Conservation (phyloP, 495 filamentous ascomycete species). For the Pyrenula aspistea region DNA sequence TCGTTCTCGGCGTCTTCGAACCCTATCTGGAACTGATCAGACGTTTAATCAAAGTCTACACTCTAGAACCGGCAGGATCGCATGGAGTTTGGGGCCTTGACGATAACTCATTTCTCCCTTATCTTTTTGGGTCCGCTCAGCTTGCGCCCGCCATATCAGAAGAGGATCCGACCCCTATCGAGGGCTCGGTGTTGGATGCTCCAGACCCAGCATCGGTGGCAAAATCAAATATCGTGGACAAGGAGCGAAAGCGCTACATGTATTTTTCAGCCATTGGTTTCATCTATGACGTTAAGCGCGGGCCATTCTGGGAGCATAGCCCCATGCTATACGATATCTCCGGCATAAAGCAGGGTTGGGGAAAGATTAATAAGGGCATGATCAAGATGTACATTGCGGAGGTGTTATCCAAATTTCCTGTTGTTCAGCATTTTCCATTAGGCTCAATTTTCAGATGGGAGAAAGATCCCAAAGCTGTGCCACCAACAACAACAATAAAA, state of each 20-base stretch:
- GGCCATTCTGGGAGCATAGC: constrained; percentile 97
- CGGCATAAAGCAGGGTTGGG: constrained; percentile 83
- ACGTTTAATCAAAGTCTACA: constrained; percentile 75
- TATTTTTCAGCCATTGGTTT: constrained; percentile 99
- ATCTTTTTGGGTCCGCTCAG: constrained; percentile 86
- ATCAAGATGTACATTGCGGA: constrained; percentile 64
- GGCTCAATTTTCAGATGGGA: constrained; percentile 81
- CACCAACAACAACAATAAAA: constrained; percentile 28
- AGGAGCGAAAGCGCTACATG: constrained; percentile 62
- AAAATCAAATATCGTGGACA: constrained; percentile 52
- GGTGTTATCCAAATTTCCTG: constrained; percentile 58
- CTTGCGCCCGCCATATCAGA: constrained; percentile 59
- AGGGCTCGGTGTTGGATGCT: constrained; percentile 62
- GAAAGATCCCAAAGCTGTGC: constrained; percentile 47
- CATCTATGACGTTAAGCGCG: constrained; percentile 94
- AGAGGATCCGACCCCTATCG: constrained; percentile 50
- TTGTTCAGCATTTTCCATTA: constrained; percentile 60
- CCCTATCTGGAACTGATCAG: constrained; percentile 80
- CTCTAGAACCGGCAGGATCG: constrained; percentile 87
- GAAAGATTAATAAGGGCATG: constrained; percentile 94
- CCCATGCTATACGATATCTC: constrained; percentile 92
- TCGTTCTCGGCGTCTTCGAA: constrained; percentile 72
- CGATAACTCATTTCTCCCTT: constrained; percentile 95
- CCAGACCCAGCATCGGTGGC: constrained; percentile 59
- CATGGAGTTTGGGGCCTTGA: constrained; percentile 97